These are phyloP conservation scores for Trametes sanguinea DNA, from an alignment of 768 basidiomycete species.

Conservation along the genomic window DNA sequence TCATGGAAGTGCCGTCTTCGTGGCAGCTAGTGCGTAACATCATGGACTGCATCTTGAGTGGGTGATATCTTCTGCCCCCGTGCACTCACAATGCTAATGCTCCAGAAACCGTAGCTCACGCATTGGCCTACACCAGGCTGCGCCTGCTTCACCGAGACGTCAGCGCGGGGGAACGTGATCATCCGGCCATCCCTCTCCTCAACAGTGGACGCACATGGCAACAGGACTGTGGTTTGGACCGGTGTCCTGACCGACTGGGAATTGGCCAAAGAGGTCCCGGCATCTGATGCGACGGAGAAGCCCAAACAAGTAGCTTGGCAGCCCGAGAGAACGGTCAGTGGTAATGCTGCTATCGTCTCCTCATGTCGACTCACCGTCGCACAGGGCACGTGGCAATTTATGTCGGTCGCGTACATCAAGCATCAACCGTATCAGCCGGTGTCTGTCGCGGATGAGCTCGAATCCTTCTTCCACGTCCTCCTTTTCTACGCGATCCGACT, in stretches of 20 bases:
- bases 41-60: not conserved
- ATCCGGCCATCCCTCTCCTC: not conserved
- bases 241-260: slow-evolving; percentile 11
- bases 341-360: too few relatives aligned
- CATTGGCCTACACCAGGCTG: not conserved
- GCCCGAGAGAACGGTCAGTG: slow-evolving; percentile 7
- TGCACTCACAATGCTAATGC: too few relatives aligned
- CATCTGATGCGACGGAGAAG: not conserved
- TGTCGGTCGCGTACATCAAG: not conserved
- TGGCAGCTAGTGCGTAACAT: not conserved
- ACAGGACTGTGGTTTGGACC: not conserved
- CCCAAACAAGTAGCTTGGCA: not conserved
- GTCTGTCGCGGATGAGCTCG: slow-evolving; percentile 8
- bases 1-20: not conserved
- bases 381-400: slow-evolving; percentile 13
- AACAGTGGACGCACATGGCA: not conserved
- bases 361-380: too few relatives aligned
- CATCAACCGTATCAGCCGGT: not conserved
- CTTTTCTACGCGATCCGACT: not conserved
- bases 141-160: slow-evolving; percentile 4
- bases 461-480: slow-evolving; percentile 6
- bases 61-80: not conserved
- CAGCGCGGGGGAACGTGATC: slow-evolving; percentile 7
- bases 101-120: not conserved
- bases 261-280: not conserved